These are phyloP conservation scores for Talaromyces funiculosus DNA, from an alignment of 2,329 filamentous ascomycete species.

Conservation along the genomic window DNA sequence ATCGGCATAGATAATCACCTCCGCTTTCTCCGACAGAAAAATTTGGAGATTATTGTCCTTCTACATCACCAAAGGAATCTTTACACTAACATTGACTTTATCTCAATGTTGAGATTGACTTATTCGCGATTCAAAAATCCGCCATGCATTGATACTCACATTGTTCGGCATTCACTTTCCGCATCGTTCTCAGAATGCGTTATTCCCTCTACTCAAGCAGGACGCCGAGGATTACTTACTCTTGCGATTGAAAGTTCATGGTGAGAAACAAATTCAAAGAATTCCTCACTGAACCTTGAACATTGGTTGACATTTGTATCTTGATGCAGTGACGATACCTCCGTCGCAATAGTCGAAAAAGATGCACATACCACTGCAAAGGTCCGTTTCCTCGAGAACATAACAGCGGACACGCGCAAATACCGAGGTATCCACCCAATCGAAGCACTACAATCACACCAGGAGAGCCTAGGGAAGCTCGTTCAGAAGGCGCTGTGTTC, in stretches of 20 bases:
- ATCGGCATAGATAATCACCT: constrained; percentile 4
- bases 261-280: constrained; percentile 20
- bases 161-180: not conserved
- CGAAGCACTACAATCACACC: constrained; percentile 69
- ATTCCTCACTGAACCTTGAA: not conserved
- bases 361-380: constrained; percentile 38
- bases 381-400: constrained; percentile 72
- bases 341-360: constrained; percentile 73
- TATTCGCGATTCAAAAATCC: not conserved
- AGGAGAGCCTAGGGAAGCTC: constrained; percentile 61
- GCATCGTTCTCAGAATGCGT: not conserved
- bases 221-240: constrained; percentile 30
- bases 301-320: not conserved
- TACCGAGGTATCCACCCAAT: constrained; percentile 77
- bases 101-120: constrained; percentile 1
- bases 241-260: constrained; percentile 46
- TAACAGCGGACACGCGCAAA: constrained; percentile 71
- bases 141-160: not conserved
- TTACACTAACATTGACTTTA: not conserved
- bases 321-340: constrained; percentile 71
- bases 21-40: not conserved
- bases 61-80: too few species aligned
- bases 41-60: not conserved
- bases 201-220: not conserved
- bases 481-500: constrained; percentile 57